Evolutionary conservation across 495 filamentous ascomycete genomes (phyloP), one percentile per base, ranked within the genome.

Genomic region (Neurospora tetrasperma): DNA sequence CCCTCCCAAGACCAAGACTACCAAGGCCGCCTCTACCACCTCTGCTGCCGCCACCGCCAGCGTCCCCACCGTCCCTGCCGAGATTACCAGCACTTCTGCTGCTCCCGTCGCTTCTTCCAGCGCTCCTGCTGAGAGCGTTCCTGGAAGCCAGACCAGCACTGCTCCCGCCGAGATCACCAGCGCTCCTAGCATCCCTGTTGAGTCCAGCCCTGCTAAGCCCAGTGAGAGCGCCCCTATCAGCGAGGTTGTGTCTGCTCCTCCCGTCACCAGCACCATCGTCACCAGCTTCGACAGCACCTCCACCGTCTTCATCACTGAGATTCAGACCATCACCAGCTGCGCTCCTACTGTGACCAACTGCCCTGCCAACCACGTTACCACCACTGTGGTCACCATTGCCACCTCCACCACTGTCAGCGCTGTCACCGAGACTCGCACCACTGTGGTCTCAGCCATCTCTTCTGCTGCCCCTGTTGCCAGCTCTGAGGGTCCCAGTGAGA

Each of bases 331-430:
- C 81, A 89, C 85, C 48, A 86, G 86, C 83, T 91, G 88, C 73
- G 87, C 80, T 18, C 77, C 88, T 1, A 85, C 80, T 1, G 84
- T 90, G 16, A 81, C 86, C 42, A 80, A 88, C 80, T 91, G 89
- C 84, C 89, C 89, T 69, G 87, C 84, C 41, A 75, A 83, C 70
- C 87, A 85, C 5, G 78, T 80, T 40, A 73, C 71, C 14, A 87
- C 87, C 48, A 84, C 81, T 38, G 88, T 89, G 6, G 86, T 88
- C 27, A 90, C 86, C 14, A 82, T 90, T 72, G 81, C 88, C 39
- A 76, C 91, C 62, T 89, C 86, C n/a, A 91, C 90, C 48, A 91
- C 90, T 69, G 79, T 90, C 74, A 88, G 83, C 80, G 79, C 86
- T 8, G 80, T 85, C 70, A 84, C 84, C 42, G 81, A 83, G 81